A percentile compares a stretch with the other conserved stretches of the same genome.
These are phyloP conservation scores for Nepenthes alata DNA, from an alignment of 179 eudicot genomes.

Conservation along the genomic window DNA sequence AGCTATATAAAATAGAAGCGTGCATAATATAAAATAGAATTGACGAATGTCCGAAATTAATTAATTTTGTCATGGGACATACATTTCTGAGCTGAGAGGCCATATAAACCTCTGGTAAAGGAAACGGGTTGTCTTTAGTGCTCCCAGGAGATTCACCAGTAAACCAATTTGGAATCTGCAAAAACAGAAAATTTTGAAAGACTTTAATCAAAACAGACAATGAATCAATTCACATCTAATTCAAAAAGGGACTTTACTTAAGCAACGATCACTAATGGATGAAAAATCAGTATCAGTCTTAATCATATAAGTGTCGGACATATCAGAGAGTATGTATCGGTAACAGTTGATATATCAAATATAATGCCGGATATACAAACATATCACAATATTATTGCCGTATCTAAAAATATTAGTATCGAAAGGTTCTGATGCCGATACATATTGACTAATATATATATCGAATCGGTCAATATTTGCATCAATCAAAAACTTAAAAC, in stretches of 20 bases:
- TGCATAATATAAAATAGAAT: neutral
- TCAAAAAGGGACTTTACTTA: neutral
- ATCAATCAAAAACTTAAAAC: too few species aligned
- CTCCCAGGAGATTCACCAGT: conserved; percentile 56
- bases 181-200: conserved; percentile 1
- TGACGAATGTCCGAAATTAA: neutral
- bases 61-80: conserved; percentile 11
- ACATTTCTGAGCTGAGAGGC: conserved; percentile 66
- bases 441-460: too few species aligned
- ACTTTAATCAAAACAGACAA: neutral
- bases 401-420: too few species aligned
- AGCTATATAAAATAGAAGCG: neutral
- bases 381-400: too few species aligned
- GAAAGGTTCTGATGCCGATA: too few species aligned
- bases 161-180: conserved; percentile 90
- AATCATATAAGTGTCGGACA: too few species aligned
- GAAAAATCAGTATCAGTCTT: too few species aligned
- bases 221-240: neutral
- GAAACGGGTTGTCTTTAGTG: conserved; percentile 76
- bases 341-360: too few species aligned
- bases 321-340: too few species aligned
- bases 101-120: conserved; percentile 69
- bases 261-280: too few species aligned
- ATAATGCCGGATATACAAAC: too few species aligned
- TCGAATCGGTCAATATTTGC: too few species aligned